Evolutionary conservation across 1,284 basidiomycete genomes (phyloP), one percentile per base, ranked within the genome.

Genomic region (Erythrobasidium hasegawianum): DNA sequence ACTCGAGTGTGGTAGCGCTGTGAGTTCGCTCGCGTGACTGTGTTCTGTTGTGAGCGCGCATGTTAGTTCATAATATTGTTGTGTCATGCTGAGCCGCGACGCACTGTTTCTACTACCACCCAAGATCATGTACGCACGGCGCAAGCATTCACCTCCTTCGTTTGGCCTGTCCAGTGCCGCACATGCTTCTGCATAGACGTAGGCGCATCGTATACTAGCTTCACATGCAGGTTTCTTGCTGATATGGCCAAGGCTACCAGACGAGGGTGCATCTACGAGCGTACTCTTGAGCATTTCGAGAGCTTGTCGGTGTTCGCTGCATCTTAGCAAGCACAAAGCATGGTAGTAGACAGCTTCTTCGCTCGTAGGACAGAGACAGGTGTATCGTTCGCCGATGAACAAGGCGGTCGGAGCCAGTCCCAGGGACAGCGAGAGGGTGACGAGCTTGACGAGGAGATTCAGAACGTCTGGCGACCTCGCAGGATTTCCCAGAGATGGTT

Each of bases 321-420:
- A 43, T 13, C 55, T 39, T 14, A 64, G 52, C 26, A 72, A 60
- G 24, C 49, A 50, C 13, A 68, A 43, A 16, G 72, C 69, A 50
- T 72, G 65, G 52, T 72, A 56, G 65, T 59, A 75, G 7, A 69
- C 58, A 24, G 66, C 40, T 1, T 69, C 56, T 66, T 76, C 75
- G 24, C 54, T 43, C 2, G 47, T 20, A 1, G 72, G 62, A 29
- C 72, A 72, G 45, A 76, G 67, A 18, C 70, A 70, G 50, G 66
- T 59, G 27, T 73, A 64, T 10, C 72, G 66, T 53, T 76, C 74
- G 1, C 74, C 66, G 65, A 69, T 71, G 70, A 76, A 76, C 26
- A 74, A 61, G n/a, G 74, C 72, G 0, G 74, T 70, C 14, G 20
- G 24, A 45, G 50, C 27, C 41, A 69, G 57, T 8, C 64, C 64